Evolutionary conservation across 805 yeast species (phyloP).

Genomic region (Teunomyces aglyptinius): DNA sequence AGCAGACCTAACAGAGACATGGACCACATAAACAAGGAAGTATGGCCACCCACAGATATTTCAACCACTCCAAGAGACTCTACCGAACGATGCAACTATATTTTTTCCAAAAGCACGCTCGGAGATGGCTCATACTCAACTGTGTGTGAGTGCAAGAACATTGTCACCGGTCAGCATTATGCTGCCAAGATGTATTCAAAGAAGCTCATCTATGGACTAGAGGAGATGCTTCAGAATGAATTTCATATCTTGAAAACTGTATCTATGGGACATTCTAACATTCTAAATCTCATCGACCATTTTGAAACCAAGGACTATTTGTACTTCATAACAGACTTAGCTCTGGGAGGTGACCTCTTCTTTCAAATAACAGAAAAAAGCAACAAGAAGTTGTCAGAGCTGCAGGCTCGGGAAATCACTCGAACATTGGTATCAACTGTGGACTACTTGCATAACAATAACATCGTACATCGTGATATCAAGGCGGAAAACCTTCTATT

Average conservation of each 20-base stretch:
- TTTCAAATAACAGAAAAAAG: slow-evolving; percentile 47
- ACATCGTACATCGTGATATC: slow-evolving; percentile 67
- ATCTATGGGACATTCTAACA: slow-evolving; percentile 50
- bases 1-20: neutral
- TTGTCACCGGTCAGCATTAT: slow-evolving; percentile 39
- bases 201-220: slow-evolving; percentile 50
- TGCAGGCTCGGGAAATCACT: slow-evolving; percentile 50
- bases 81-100: slow-evolving; percentile 31
- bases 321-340: slow-evolving; percentile 62
- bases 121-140: slow-evolving; percentile 48
- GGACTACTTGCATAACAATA: slow-evolving; percentile 54
- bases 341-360: slow-evolving; percentile 67
- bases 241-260: slow-evolving; percentile 53
- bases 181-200: slow-evolving; percentile 55
- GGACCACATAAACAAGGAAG: neutral
- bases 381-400: slow-evolving; percentile 43
- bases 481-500: slow-evolving; percentile 72
- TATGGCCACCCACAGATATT: slow-evolving; percentile 24
- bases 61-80: slow-evolving; percentile 11
- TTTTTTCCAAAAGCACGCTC: slow-evolving; percentile 23
- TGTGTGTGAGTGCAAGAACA: slow-evolving; percentile 50
- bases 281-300: slow-evolving; percentile 62
- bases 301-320: slow-evolving; percentile 63
- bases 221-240: slow-evolving; percentile 56
- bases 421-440: slow-evolving; percentile 53